Base-by-base conservation (phyloP, 1,284 basidiomycete genomes). In the Prillingera fragicola region DNA sequence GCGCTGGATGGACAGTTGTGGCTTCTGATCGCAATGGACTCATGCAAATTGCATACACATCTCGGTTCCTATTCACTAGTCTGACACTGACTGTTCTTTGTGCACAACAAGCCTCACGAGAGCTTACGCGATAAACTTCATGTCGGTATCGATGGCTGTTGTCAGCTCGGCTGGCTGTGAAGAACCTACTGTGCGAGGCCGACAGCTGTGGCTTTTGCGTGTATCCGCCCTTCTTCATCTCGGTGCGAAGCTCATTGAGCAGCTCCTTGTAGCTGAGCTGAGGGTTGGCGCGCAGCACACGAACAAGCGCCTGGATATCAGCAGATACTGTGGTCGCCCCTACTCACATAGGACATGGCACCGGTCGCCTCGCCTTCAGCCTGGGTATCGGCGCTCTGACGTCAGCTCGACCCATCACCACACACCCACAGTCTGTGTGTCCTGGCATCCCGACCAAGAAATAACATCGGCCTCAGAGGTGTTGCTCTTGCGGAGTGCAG, bases 401-500 rank as follows among this genome's bases (percentile, higher is more conserved):
- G 32, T 51, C 17, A 47, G 49, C 31, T 21, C 8, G 4, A 48
- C 47, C 41, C 38, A 47, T 33, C 25, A 12, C 21, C 19, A 23
- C 26, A 5, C 6, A 52, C 60, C 38, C 59, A 85, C 88, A 9
- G 91, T 96, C 71, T 95, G 90, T 13, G 81, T 79, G 64, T 96
- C 91, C 62, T 89, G 91, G 72, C 91, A 95, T 5, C 90, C 92
- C 58, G 84, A 85, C 80, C 83, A 91, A 38, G 54, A 55, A 41
- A 72, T 64, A n/a, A 81, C 81, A 55, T 83, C 81, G 12, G 89
- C 89, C 12, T 83, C 78, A 58, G 84, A 85, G 0, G 87, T 85
- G 66, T 79, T 83, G 33, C 61, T 60, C 45, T 60, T 52, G 34
- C 56, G 50, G n/a, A 62, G 56, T 36, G 38, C 49, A 26, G 55